These are phyloP conservation scores for Phytopythium kandeliae DNA, from an alignment of 352 stramenopile genomes.

Conservation along the genomic window DNA sequence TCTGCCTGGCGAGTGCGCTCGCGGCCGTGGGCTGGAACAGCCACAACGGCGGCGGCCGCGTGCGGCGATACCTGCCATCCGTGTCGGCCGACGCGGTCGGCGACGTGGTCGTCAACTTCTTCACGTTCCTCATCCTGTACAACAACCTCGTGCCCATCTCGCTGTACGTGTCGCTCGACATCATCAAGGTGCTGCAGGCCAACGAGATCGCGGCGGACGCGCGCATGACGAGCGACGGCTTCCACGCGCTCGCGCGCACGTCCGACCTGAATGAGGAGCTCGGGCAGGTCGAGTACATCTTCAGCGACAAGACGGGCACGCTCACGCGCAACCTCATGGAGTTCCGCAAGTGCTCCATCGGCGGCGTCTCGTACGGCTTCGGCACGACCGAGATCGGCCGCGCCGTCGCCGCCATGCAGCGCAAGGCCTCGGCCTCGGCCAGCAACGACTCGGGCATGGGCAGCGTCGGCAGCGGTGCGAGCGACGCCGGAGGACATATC, in stretches of 20 bases:
- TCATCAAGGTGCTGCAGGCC: conserved; percentile 89
- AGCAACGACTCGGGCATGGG: neutral
- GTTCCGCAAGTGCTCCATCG: conserved; percentile 90
- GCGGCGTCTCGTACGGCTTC: conserved; percentile 77
- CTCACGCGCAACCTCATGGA: conserved; percentile 98
- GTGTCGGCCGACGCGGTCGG: conserved; percentile 19
- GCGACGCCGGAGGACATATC: neutral
- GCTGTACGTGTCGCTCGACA: conserved; percentile 94
- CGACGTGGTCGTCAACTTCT: conserved; percentile 69
- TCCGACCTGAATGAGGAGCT: conserved; percentile 92
- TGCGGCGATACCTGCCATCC: conserved; percentile 58
- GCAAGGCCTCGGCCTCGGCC: neutral
- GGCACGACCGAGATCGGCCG: conserved; percentile 90
- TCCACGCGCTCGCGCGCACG: conserved; percentile 64
- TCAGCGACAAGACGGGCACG: conserved; percentile 98
- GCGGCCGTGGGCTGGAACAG: conserved; percentile 29
- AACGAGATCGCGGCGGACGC: conserved; percentile 80
- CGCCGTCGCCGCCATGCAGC: conserved; percentile 74
- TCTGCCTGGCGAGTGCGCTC: conserved; percentile 51
- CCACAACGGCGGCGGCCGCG: conserved; percentile 18
- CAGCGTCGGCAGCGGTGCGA: neutral
- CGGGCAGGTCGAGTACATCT: conserved; percentile 97
- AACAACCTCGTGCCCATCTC: conserved; percentile 96
- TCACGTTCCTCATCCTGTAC: conserved; percentile 92
- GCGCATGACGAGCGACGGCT: conserved; percentile 83